These are phyloP conservation scores for Paxillus ammoniavirescens DNA, from an alignment of 768 basidiomycete species.

Conservation along the genomic window DNA sequence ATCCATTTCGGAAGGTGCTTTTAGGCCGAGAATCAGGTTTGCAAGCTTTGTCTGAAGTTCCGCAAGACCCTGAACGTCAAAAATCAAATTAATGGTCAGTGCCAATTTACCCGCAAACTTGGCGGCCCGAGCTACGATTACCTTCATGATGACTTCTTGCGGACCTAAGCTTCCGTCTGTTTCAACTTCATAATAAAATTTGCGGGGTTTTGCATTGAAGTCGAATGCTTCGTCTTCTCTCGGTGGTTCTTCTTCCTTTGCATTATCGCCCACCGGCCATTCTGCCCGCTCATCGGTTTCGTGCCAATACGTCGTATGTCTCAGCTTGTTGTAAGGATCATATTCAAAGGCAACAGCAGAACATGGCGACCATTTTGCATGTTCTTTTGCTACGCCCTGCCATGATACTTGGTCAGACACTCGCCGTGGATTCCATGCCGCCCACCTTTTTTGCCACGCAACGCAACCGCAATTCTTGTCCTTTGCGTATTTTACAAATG, in stretches of 20 bases:
- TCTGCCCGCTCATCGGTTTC: constrained; percentile 79
- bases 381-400: constrained; percentile 98
- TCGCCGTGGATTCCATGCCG: background rate
- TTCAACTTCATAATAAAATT: constrained; percentile 95
- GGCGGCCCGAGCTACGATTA: constrained; percentile 23
- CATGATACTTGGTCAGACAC: background rate
- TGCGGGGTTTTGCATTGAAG: constrained; percentile 80
- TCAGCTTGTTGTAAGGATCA: constrained; percentile 95
- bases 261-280: constrained; percentile 92
- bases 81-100: background rate
- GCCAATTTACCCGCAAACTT: background rate
- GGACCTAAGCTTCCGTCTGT: constrained; percentile 88
- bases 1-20: constrained; percentile 59
- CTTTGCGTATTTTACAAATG: constrained; percentile 90
- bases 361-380: constrained; percentile 98
- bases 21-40: constrained; percentile 73
- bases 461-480: constrained; percentile 81
- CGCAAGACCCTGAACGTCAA: constrained; percentile 57
- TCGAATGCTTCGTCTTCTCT: constrained; percentile 85
- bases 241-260: constrained; percentile 76
- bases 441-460: constrained; percentile 94
- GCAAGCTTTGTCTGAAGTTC: constrained; percentile 81
- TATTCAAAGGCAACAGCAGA: constrained; percentile 96
- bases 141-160: constrained; percentile 88
- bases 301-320: constrained; percentile 95